phyloP scores from a whole-genome alignment of 2,329 filamentous ascomycete species.

The Amauroascus verrucosus region DNA sequence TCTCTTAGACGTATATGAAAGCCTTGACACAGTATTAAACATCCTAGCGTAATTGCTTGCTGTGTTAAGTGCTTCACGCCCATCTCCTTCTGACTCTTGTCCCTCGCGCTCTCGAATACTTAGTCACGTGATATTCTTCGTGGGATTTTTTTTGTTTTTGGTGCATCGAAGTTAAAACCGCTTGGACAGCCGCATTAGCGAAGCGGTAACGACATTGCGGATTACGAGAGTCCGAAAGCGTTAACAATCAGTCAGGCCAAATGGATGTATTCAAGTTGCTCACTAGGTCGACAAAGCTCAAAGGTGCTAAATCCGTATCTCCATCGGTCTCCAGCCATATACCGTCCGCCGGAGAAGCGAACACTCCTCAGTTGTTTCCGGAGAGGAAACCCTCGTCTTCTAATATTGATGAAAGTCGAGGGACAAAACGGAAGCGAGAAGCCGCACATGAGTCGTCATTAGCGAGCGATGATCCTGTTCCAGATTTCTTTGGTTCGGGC shows the following conservation, averaged over 20 bases:
- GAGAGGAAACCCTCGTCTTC: constrained; percentile 20
- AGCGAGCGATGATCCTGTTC: constrained; percentile 21
- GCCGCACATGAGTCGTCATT: constrained; percentile 11
- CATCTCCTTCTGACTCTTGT: no score
- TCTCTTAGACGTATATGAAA: background rate
- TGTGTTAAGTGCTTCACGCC: no score
- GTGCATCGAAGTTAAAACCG: no score
- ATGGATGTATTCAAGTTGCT: constrained; percentile 41
- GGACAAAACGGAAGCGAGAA: constrained; percentile 32
- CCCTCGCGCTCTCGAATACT: no score
- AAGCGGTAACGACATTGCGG: background rate
- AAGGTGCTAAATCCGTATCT: constrained; percentile 23
- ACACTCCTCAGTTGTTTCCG: constrained; percentile 31
- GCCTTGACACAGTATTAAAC: no score
- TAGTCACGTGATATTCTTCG: background rate
- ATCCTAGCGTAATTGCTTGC: no score
- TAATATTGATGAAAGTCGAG: constrained; percentile 18
- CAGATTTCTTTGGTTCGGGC: constrained; percentile 31
- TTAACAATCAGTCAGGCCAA: background rate
- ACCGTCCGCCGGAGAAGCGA: constrained; percentile 34
- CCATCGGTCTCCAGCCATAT: constrained; percentile 23
- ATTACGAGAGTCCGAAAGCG: background rate
- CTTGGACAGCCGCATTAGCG: no score
- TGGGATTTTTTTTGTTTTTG: no score
- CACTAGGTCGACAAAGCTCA: constrained; percentile 37